phyloP scores from a whole-genome alignment of 306 rosid species.

The Crataegus laevigata region DNA sequence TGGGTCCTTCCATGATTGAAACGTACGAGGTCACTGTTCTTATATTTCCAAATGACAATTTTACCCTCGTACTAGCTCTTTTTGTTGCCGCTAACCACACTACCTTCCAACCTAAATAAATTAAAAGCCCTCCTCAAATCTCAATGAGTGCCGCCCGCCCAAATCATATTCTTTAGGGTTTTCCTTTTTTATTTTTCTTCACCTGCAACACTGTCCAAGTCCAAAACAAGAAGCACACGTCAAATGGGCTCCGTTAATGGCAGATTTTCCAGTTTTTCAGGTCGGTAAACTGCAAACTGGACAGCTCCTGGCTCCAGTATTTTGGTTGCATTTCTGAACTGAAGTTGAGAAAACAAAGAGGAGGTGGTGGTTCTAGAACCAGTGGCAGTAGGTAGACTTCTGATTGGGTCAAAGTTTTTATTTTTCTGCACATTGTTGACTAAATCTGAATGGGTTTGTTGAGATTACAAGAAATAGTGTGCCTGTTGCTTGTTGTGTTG shows the following conservation, averaged over 20 bases:
- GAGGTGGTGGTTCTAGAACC: background rate
- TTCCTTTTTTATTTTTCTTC: background rate
- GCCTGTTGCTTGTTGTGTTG: slow-evolving; percentile 26
- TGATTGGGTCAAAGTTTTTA: slow-evolving; percentile 16
- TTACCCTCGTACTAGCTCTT: slow-evolving; percentile 8
- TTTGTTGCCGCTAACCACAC: background rate
- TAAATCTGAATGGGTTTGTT: slow-evolving; percentile 20
- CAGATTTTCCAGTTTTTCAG: slow-evolving; percentile 34
- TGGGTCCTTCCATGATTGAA: background rate
- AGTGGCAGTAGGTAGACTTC: background rate
- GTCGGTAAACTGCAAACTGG: slow-evolving; percentile 60
- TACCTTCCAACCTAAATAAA: background rate
- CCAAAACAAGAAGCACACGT: slow-evolving; percentile 8
- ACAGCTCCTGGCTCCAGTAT: slow-evolving; percentile 23
- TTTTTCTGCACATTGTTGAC: background rate
- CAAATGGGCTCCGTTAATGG: slow-evolving; percentile 25
- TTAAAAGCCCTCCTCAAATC: background rate
- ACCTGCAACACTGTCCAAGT: slow-evolving; percentile 15
- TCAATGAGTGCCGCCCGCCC: background rate
- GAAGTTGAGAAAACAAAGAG: background rate
- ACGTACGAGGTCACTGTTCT: background rate
- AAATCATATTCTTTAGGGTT: slow-evolving; percentile 10
- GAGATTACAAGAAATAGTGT: slow-evolving; percentile 31
- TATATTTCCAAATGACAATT: background rate
- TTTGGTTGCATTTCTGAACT: slow-evolving; percentile 2